Evolutionary conservation across 23 red algal genomes (phyloP).

Genomic region (Gracilariopsis chorda): DNA sequence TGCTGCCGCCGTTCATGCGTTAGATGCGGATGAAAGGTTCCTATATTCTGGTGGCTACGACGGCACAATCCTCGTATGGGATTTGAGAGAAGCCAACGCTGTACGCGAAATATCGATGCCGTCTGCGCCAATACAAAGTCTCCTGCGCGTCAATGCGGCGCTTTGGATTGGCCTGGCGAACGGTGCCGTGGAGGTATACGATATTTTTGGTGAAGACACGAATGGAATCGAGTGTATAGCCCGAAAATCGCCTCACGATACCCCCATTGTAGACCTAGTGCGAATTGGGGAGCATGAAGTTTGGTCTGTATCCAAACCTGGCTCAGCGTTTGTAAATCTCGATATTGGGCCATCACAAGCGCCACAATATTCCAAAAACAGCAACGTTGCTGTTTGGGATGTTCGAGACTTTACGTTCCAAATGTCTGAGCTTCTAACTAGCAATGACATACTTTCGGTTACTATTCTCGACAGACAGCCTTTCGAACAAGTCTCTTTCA

Average conservation of each 20-base stretch:
- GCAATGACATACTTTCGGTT: slow-evolving; percentile 4
- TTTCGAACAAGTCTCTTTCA: slow-evolving; percentile 34
- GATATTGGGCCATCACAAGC: not conserved
- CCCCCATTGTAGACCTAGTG: slow-evolving; percentile 25
- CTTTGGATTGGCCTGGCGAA: slow-evolving; percentile 44
- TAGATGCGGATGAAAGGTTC: slow-evolving; percentile 48
- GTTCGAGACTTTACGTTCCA: slow-evolving; percentile 4
- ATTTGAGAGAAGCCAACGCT: slow-evolving; percentile 32
- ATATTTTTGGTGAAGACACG: slow-evolving; percentile 54
- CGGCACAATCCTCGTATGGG: slow-evolving; percentile 51
- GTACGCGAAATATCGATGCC: slow-evolving; percentile 48
- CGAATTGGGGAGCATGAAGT: slow-evolving; percentile 43
- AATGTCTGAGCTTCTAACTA: not conserved
- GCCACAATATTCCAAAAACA: not conserved
- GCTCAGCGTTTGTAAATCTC: no score
- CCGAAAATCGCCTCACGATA: not conserved
- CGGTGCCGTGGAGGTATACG: slow-evolving; percentile 38
- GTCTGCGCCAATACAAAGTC: slow-evolving; percentile 23
- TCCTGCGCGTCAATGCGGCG: slow-evolving; percentile 6
- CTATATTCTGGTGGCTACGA: slow-evolving; percentile 50
- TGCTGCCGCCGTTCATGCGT: slow-evolving; percentile 37
- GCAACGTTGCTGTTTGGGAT: slow-evolving; percentile 37
- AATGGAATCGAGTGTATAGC: slow-evolving; percentile 38
- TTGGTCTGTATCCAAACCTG: slow-evolving; percentile 17
- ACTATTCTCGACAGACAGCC: slow-evolving; percentile 11